These are phyloP conservation scores for Aspergillus sp. DNA, from an alignment of 2,329 filamentous ascomycete species.

Conservation along the genomic window DNA sequence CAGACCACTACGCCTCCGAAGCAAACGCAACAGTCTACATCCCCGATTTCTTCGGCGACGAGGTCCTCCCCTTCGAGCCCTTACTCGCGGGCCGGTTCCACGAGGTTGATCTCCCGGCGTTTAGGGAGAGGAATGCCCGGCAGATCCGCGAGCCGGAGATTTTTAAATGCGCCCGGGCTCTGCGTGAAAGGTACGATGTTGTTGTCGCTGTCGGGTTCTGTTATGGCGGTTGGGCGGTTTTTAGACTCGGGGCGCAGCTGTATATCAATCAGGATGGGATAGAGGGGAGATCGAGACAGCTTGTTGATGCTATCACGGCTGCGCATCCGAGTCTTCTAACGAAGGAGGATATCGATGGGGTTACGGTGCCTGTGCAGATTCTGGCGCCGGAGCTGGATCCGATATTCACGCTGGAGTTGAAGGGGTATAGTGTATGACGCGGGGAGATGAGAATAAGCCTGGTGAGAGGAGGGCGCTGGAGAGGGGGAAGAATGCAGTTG, in stretches of 20 bases:
- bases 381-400: slow-evolving; percentile 52
- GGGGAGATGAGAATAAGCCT: slow-evolving; percentile 41
- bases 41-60: slow-evolving; percentile 40
- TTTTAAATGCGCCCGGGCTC: slow-evolving; percentile 32
- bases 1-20: slow-evolving; percentile 49
- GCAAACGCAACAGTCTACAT: slow-evolving; percentile 49
- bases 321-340: slow-evolving; percentile 49
- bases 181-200: slow-evolving; percentile 22
- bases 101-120: slow-evolving; percentile 40
- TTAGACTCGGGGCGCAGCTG: slow-evolving; percentile 43
- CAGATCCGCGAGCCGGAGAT: slow-evolving; percentile 41
- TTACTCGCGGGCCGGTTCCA: slow-evolving; percentile 29
- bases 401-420: slow-evolving; percentile 47
- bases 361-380: slow-evolving; percentile 53
- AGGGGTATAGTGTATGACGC: slow-evolving; percentile 43
- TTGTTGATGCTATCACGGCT: slow-evolving; percentile 49
- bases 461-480: slow-evolving; percentile 48
- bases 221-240: slow-evolving; percentile 54
- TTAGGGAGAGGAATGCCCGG: slow-evolving; percentile 39
- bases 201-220: slow-evolving; percentile 52
- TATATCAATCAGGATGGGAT: too few species aligned
- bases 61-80: slow-evolving; percentile 30
- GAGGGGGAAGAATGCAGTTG: slow-evolving; percentile 49
- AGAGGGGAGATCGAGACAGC: slow-evolving; percentile 27
- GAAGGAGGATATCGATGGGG: slow-evolving; percentile 47